Conservation (phyloP, 257 asterid species). For the Fraxinus excelsior region DNA sequence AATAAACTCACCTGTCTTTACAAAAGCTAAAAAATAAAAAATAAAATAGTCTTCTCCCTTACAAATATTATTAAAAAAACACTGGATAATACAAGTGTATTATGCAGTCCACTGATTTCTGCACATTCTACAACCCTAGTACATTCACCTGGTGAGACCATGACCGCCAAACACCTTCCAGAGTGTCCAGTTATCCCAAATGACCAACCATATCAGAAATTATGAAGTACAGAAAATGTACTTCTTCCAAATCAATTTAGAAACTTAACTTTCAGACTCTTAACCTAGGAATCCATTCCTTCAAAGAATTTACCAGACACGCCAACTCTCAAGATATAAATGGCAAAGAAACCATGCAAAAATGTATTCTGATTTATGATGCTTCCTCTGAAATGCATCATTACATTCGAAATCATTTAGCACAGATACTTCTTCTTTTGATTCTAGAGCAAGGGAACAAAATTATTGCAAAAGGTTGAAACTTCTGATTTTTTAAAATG, state of each 20-base stretch:
- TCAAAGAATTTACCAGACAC: background rate
- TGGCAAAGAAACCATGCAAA: background rate
- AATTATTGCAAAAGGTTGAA: background rate
- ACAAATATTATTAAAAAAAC: background rate
- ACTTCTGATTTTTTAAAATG: background rate
- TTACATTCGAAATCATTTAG: background rate
- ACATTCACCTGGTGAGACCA: constrained; percentile 40
- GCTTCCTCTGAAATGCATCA: background rate
- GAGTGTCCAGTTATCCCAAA: constrained; percentile 27
- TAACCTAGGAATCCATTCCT: background rate
- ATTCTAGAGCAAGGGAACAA: background rate
- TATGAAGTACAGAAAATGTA: background rate
- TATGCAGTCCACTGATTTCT: constrained; percentile 11
- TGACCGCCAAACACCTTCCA: constrained; percentile 41
- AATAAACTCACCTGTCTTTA: constrained; percentile 3
- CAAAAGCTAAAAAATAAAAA: background rate
- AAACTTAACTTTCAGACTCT: constrained; percentile 14
- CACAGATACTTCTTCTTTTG: background rate
- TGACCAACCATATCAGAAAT: constrained; percentile 37
- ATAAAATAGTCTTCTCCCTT: background rate
- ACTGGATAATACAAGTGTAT: too few species aligned
- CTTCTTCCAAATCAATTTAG: constrained; percentile 5
- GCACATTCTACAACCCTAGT: constrained; percentile 17
- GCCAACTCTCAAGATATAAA: background rate
- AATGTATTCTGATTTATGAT: too few species aligned